A percentile compares a stretch with the other conserved stretches of the same genome.
These are phyloP conservation scores for Neotropicomus parvogracilis DNA, from an alignment of 1,284 basidiomycete genomes.

Conservation along the genomic window DNA sequence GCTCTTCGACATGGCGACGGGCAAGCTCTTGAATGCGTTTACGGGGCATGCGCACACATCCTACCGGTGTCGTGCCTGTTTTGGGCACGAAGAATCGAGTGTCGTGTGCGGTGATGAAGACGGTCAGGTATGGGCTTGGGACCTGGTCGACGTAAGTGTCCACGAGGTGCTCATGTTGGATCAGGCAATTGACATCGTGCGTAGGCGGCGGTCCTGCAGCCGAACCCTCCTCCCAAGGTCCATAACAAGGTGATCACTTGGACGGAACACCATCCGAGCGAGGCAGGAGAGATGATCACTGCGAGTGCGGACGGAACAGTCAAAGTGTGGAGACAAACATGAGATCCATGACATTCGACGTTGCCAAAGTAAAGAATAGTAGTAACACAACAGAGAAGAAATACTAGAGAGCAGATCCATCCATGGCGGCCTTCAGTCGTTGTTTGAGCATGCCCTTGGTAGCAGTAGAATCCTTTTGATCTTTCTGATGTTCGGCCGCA, in stretches of 20 bases:
- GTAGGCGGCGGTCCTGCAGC: conserved; percentile 64
- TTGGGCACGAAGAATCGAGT: conserved; percentile 78
- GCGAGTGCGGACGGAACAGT: conserved; percentile 84
- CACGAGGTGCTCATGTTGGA: neutral
- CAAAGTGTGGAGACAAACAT: conserved; percentile 65
- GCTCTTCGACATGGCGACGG: conserved; percentile 81
- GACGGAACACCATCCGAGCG: conserved; percentile 85
- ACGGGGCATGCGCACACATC: conserved; percentile 69
- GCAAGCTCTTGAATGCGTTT: conserved; percentile 85
- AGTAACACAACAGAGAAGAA: conserved; percentile 24
- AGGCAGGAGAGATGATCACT: conserved; percentile 79
- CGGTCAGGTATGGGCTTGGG: conserved; percentile 89
- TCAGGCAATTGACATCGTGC: conserved; percentile 3
- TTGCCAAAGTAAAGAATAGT: conserved; percentile 2
- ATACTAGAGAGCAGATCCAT: conserved; percentile 25
- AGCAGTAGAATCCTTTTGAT: conserved; percentile 19
- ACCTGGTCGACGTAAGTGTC: conserved; percentile 76
- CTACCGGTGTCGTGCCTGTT: conserved; percentile 81
- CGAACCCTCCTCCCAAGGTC: conserved; percentile 65
- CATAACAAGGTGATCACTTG: conserved; percentile 87
- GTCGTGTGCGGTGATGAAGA: conserved; percentile 89
- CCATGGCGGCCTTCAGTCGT: conserved; percentile 31
- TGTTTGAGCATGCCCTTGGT: conserved; percentile 26
- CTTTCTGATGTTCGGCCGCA: conserved; percentile 20
- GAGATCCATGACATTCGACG: conserved; percentile 6